A percentile compares a stretch with the other conserved stretches of the same genome.
Evolutionary conservation across 2,329 filamentous ascomycete genomes (phyloP).

Genomic region (Botryotinia calthae): DNA sequence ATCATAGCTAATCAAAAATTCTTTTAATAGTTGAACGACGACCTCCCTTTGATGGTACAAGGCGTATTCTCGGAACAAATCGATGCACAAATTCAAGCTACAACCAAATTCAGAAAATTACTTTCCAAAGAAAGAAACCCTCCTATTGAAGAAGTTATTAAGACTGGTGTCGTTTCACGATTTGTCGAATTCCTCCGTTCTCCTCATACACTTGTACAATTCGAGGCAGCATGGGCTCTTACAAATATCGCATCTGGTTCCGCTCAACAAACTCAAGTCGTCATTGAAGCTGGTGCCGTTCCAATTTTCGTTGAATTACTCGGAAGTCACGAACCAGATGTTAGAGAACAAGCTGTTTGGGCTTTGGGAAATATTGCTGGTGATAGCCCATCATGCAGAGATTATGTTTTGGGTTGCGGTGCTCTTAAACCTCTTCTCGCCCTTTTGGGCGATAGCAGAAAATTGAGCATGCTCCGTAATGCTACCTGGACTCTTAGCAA

Average conservation of each 20-base stretch:
- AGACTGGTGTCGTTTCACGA: conserved; percentile 94
- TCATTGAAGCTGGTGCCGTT: conserved; percentile 96
- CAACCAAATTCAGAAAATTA: conserved; percentile 97
- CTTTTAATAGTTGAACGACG: conserved; percentile 77
- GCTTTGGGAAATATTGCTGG: conserved; percentile 97
- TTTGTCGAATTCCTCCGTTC: conserved; percentile 98
- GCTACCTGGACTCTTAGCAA: conserved; percentile 99
- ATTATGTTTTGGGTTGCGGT: conserved; percentile 90
- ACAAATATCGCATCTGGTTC: conserved; percentile 99
- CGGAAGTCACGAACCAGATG: conserved; percentile 93
- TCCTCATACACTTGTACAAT: conserved; percentile 96
- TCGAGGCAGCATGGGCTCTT: conserved; percentile 97
- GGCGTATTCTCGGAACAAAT: conserved; percentile 99
- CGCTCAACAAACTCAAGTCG: conserved; percentile 94
- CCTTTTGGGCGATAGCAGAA: conserved; percentile 93
- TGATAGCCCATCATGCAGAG: conserved; percentile 94
- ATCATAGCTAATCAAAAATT: conserved; percentile 28
- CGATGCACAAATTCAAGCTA: conserved; percentile 94
- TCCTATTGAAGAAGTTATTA: conserved; percentile 98
- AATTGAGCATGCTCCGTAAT: conserved; percentile 98
- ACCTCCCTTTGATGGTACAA: conserved; percentile 96
- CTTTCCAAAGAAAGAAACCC: conserved; percentile 98
- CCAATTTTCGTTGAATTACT: conserved; percentile 98
- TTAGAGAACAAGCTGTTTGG: conserved; percentile 97
- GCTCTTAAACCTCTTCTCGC: conserved; percentile 86